These are phyloP conservation scores for Pyrenula aspistea DNA, from an alignment of 495 filamentous ascomycete species.

Conservation along the genomic window DNA sequence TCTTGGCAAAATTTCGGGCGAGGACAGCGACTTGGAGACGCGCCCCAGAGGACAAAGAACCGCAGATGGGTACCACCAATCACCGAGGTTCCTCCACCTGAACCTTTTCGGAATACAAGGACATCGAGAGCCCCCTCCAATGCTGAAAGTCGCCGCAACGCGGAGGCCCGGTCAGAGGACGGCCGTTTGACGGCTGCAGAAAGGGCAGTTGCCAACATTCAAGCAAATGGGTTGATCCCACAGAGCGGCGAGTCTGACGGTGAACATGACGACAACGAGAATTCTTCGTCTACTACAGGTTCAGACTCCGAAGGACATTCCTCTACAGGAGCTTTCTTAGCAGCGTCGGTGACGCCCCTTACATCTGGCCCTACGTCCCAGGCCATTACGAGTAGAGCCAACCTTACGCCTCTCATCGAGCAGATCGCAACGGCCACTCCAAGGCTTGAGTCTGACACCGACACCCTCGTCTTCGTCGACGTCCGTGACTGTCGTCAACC, in stretches of 20 bases:
- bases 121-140: no score
- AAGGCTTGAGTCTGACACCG: background rate
- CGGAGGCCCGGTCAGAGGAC: no score
- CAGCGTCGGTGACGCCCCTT: no score
- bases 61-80: no score
- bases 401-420: background rate
- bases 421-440: background rate
- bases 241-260: background rate
- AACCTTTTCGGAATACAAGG: no score
- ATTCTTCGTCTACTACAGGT: background rate
- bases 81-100: no score
- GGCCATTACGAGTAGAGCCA: conserved; percentile 23
- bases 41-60: no score
- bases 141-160: no score
- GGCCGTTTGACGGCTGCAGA: no score
- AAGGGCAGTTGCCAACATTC: background rate
- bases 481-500: background rate
- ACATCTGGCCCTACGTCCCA: no score
- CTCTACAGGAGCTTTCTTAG: background rate
- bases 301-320: background rate
- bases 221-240: background rate
- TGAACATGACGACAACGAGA: background rate
- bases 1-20: no score
- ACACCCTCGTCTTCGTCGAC: background rate
- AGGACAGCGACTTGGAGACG: no score